A percentile compares a stretch with the other conserved stretches of the same genome.
Evolutionary conservation across 768 basidiomycete genomes (phyloP).

Genomic region (Boletellus ananiceps): DNA sequence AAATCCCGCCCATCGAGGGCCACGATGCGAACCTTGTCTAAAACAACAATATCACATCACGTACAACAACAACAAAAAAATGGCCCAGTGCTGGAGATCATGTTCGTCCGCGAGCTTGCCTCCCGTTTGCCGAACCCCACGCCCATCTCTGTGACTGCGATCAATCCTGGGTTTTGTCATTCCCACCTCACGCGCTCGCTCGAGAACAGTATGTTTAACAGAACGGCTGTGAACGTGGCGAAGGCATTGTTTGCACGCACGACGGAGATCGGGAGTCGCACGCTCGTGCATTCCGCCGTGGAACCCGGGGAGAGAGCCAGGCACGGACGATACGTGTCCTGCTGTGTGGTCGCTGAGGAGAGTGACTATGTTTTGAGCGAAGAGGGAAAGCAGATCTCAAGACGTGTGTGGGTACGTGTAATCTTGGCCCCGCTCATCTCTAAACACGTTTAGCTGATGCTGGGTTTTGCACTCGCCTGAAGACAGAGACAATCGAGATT

Average conservation of each 20-base stretch:
- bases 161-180: slow-evolving; percentile 35
- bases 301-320: slow-evolving; percentile 19
- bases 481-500: slow-evolving; percentile 28
- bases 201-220: slow-evolving; percentile 5
- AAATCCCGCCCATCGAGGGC: background rate
- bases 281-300: slow-evolving; percentile 32
- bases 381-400: slow-evolving; percentile 28
- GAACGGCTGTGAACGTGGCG: background rate
- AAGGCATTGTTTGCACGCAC: slow-evolving; percentile 27
- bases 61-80: background rate
- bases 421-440: background rate
- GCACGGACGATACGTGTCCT: slow-evolving; percentile 30
- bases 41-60: background rate
- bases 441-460: background rate
- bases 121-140: slow-evolving; percentile 26
- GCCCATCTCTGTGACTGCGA: slow-evolving; percentile 28
- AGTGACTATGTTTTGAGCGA: slow-evolving; percentile 31
- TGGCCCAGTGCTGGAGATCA: slow-evolving; percentile 29
- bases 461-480: background rate
- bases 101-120: slow-evolving; percentile 35
- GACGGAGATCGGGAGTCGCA: slow-evolving; percentile 34
- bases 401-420: slow-evolving; percentile 32
- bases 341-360: slow-evolving; percentile 25
- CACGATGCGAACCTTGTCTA: background rate
- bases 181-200: slow-evolving; percentile 27